Evolutionary conservation across 164 flowering plant genomes (phyloP), one percentile per base, ranked within the genome.

Genomic region (Akebia trifoliata): DNA sequence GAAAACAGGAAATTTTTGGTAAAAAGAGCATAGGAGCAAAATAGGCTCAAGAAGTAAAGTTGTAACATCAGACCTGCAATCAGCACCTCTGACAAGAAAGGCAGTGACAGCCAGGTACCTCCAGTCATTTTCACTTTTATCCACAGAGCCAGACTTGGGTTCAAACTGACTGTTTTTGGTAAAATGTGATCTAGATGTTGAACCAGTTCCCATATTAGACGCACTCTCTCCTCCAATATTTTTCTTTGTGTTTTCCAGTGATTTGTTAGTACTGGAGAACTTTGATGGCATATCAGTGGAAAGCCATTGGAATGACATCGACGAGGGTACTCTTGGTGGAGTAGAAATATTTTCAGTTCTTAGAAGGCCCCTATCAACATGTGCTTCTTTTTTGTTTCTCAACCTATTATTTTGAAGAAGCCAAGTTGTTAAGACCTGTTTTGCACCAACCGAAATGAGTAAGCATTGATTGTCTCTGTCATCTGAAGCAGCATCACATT

Each of bases 381-480:
- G 14, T 24, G 66, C 31, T 37, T 60, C 63, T 64, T 62, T 76
- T 53, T 61, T 71, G n/a, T 64, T 58, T 42, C 63, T 69, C n/a
- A 8, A 45, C 25, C 52, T 65, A 47, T 60, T 69, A 46, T 56
- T 71, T 54, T 68, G 72, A 44, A 80, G 82, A 56, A 81, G 73
- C 99, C 99, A 94, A 47, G 84, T 75, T 59, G 99, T 94, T 30
- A 90, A 56, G 20, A 94, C 97, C 63, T 85, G 81, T 70, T 94
- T 94, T 52, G 99, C 90, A 45, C 99, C 99, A 73, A 85, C 97
- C 50, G 99, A 94, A 56, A 94, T 86, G 24, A 94, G 76, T 59
- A 94, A 64, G 58, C 51, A 57, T 12, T 74, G 83, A 69, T 71
- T 46, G 17, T 78, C 85, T 50, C 25, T 52, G 44, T 67, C 71